Conservation (phyloP, 306 rosid genomes). For the Casuarina cunninghamiana region DNA sequence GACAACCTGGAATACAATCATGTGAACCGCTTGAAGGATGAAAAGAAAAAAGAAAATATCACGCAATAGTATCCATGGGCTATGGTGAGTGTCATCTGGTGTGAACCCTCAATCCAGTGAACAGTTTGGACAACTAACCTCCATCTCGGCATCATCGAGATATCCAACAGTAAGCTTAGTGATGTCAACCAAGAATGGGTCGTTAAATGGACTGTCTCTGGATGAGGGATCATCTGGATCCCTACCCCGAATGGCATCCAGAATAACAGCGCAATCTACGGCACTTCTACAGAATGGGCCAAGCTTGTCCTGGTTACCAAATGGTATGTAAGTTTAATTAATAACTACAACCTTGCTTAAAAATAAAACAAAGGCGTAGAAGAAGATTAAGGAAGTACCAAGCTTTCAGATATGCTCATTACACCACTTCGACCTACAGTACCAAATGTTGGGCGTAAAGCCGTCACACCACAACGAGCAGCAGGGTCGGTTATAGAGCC, state of each 20-base stretch:
- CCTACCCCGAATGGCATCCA: slow-evolving; percentile 66
- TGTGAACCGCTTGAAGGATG: slow-evolving; percentile 1
- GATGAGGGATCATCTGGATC: slow-evolving; percentile 70
- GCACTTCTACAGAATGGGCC: slow-evolving; percentile 83
- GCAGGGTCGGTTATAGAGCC: slow-evolving; percentile 78
- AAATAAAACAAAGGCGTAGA: neutral
- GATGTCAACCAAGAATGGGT: slow-evolving; percentile 65
- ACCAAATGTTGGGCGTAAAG: slow-evolving; percentile 75
- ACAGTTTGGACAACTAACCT: slow-evolving; percentile 45
- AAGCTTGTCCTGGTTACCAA: slow-evolving; percentile 62
- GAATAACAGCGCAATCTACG: slow-evolving; percentile 62
- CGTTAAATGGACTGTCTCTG: slow-evolving; percentile 48
- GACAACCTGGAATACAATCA: slow-evolving; percentile 47
- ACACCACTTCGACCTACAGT: slow-evolving; percentile 75
- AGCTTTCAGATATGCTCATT: slow-evolving; percentile 84
- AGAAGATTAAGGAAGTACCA: slow-evolving; percentile 40
- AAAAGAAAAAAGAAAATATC: neutral
- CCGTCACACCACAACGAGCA: slow-evolving; percentile 73
- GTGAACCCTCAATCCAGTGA: neutral
- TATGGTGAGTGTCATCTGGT: slow-evolving; percentile 13
- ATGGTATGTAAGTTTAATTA: slow-evolving; percentile 25
- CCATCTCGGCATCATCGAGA: slow-evolving; percentile 75
- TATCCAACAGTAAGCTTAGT: slow-evolving; percentile 63
- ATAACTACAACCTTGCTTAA: neutral
- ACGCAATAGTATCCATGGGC: neutral